Evolutionary conservation across 2,329 filamentous ascomycete genomes (phyloP).

Genomic region (Cladosporium sp.): DNA sequence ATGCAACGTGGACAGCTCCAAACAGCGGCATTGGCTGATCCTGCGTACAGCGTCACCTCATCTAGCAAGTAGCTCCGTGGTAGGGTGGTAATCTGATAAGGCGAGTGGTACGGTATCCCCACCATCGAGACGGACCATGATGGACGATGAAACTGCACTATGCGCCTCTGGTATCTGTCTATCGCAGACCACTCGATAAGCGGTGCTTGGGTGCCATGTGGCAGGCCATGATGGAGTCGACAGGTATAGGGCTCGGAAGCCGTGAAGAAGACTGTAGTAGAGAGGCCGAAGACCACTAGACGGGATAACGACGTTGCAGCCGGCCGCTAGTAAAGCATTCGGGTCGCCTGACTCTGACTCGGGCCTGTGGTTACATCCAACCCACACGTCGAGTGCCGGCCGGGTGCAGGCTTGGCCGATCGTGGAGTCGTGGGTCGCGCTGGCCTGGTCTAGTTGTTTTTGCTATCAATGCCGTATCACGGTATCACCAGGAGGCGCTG

Average conservation of each 20-base stretch:
- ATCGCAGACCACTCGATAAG: background rate
- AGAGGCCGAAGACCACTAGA: background rate
- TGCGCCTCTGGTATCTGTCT: slow-evolving; percentile 1
- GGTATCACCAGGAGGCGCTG: slow-evolving; percentile 8
- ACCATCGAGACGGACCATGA: background rate
- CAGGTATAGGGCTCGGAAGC: background rate
- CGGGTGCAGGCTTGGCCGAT: background rate
- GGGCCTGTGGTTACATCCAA: slow-evolving; percentile 2
- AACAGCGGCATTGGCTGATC: slow-evolving; percentile 8
- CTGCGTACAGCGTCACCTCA: slow-evolving; percentile 6
- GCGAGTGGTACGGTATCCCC: background rate
- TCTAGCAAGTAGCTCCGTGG: slow-evolving; percentile 10
- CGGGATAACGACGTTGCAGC: slow-evolving; percentile 13
- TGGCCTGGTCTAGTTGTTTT: background rate
- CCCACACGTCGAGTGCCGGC: background rate
- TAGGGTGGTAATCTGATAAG: slow-evolving; percentile 9
- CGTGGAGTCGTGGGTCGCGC: background rate
- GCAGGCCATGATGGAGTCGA: background rate
- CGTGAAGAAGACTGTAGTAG: background rate
- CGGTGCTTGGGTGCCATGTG: slow-evolving; percentile 5
- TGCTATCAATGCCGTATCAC: slow-evolving; percentile 11
- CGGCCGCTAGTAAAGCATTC: slow-evolving; percentile 1
- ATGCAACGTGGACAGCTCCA: slow-evolving; percentile 17
- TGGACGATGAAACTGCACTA: slow-evolving; percentile 9
- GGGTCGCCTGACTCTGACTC: slow-evolving; percentile 10